Evolutionary conservation across 2,329 filamentous ascomycete genomes (phyloP).

Genomic region (Ceratocystis smalleyi): DNA sequence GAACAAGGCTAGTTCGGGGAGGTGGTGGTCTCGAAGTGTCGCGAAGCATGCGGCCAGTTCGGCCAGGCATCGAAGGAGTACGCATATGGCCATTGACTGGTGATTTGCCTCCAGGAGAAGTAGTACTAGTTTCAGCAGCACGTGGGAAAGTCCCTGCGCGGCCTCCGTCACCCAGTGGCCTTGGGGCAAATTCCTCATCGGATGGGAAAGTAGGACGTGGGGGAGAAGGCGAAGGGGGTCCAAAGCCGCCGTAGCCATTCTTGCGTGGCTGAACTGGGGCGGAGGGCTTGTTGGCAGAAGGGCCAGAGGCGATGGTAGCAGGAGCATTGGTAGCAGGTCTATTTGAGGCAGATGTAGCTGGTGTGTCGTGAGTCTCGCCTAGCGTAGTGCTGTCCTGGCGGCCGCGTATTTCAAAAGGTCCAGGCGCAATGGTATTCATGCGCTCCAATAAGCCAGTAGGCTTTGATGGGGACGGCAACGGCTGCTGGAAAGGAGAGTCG

Average conservation of each 20-base stretch:
- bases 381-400: constrained; percentile 21
- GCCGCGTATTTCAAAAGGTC: constrained; percentile 42
- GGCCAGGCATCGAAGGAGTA: constrained; percentile 23
- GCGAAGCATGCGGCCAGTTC: neutral
- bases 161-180: constrained; percentile 26
- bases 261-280: constrained; percentile 26
- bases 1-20: constrained; percentile 35
- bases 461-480: constrained; percentile 32
- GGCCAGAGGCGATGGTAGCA: constrained; percentile 18
- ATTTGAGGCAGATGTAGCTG: constrained; percentile 22
- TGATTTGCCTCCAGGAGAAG: neutral
- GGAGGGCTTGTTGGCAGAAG: constrained; percentile 23
- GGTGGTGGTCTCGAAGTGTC: constrained; percentile 39
- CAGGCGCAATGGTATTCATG: constrained; percentile 50
- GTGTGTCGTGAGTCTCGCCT: constrained; percentile 17
- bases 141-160: constrained; percentile 41
- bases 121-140: constrained; percentile 22
- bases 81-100: constrained; percentile 4
- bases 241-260: constrained; percentile 44
- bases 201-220: constrained; percentile 10
- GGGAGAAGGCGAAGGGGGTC: constrained; percentile 28
- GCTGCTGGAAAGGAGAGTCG: constrained; percentile 29
- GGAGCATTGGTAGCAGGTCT: constrained; percentile 21
- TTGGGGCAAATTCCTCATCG: constrained; percentile 24
- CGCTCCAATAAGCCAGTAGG: constrained; percentile 37